Percentiles rank a stretch among this genome's conserved stretches.
Evolutionary conservation across 352 stramenopile species (phyloP).

Genomic region (Lagenidium sp.): DNA sequence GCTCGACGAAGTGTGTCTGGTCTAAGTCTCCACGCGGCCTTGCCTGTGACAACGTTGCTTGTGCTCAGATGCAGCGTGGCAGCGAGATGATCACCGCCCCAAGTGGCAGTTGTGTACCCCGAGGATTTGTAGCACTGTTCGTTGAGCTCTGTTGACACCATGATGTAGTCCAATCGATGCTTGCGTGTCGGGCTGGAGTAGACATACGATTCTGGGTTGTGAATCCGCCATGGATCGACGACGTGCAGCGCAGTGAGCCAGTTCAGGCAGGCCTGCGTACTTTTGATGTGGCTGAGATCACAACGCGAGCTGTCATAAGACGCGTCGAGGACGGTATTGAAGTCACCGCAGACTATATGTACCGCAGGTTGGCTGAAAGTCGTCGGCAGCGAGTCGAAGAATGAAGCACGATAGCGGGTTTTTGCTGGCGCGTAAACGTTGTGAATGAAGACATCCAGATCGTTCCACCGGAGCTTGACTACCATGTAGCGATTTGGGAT

Average conservation of each 20-base stretch:
- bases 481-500: slow-evolving; percentile 3
- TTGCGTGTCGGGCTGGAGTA: slow-evolving; percentile 5
- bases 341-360: too few relatives aligned
- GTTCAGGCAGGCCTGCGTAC: too few relatives aligned
- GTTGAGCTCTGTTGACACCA: not conserved
- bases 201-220: slow-evolving; percentile 1
- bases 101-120: slow-evolving; percentile 1
- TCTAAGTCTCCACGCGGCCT: slow-evolving; percentile 1
- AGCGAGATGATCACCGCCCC: slow-evolving; percentile 6
- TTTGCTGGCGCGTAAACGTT: slow-evolving; percentile 6
- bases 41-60: not conserved
- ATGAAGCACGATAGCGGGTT: not conserved
- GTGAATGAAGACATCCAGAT: slow-evolving; percentile 4
- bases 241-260: slow-evolving; percentile 10
- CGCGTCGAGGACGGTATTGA: slow-evolving; percentile 8
- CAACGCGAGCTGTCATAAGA: too few relatives aligned
- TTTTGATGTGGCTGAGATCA: too few relatives aligned
- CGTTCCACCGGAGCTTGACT: not conserved
- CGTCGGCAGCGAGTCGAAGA: slow-evolving; percentile 3
- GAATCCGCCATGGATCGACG: slow-evolving; percentile 10
- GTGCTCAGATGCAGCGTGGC: not conserved
- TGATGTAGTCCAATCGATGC: slow-evolving; percentile 19
- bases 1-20: slow-evolving; percentile 4
- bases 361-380: slow-evolving; percentile 5
- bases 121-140: not conserved